phyloP scores from a whole-genome alignment of 768 basidiomycete genomes.

The Baorangia bicolor region DNA sequence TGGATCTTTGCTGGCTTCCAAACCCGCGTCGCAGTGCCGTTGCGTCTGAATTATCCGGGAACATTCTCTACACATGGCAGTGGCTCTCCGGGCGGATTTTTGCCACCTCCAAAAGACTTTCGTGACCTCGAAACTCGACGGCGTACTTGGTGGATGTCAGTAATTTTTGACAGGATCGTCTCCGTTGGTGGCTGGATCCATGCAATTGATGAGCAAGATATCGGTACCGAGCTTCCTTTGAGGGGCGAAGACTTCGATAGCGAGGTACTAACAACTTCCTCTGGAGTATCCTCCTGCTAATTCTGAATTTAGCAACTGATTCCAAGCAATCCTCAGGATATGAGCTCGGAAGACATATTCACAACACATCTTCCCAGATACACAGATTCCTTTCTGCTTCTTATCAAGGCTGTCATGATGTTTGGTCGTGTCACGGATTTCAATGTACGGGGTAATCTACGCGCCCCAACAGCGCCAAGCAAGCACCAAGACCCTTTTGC shows the following conservation, averaged over 20 bases:
- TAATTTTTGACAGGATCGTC: constrained; percentile 80
- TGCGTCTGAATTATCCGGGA: constrained; percentile 83
- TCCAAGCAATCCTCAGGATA: constrained; percentile 74
- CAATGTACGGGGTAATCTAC: constrained; percentile 73
- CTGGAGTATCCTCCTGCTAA: constrained; percentile 13
- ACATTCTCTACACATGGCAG: constrained; percentile 70
- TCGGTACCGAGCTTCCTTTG: constrained; percentile 82
- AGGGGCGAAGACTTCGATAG: constrained; percentile 73
- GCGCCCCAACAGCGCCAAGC: constrained; percentile 61
- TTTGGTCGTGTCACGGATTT: constrained; percentile 86
- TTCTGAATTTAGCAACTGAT: constrained; percentile 46
- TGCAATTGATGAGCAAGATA: constrained; percentile 77
- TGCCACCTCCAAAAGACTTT: constrained; percentile 74
- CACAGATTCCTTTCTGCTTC: constrained; percentile 78
- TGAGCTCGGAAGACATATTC: constrained; percentile 63
- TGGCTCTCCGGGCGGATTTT: constrained; percentile 73
- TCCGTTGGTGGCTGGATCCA: constrained; percentile 86
- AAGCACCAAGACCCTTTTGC: constrained; percentile 74
- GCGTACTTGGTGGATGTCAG: constrained; percentile 90
- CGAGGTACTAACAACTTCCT: constrained; percentile 46
- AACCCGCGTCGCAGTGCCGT: constrained; percentile 75
- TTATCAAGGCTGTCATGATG: constrained; percentile 81
- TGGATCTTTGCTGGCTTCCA: constrained; percentile 91
- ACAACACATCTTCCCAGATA: constrained; percentile 71
- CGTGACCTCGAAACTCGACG: constrained; percentile 76